Evolutionary conservation across 768 basidiomycete species (phyloP).

Genomic region (Phaffia tasmanica): DNA sequence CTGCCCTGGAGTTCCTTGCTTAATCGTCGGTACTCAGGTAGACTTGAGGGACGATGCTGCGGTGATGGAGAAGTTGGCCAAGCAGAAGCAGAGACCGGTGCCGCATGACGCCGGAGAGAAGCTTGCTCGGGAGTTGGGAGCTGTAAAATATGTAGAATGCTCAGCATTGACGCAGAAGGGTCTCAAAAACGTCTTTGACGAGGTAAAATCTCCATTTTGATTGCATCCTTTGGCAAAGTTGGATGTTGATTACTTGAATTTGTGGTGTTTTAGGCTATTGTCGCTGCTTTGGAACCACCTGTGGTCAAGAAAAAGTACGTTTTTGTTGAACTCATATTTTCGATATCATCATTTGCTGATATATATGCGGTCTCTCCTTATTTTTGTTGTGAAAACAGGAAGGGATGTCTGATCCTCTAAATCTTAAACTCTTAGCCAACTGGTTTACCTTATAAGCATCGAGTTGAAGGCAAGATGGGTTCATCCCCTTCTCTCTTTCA

Average conservation of each 20-base stretch:
- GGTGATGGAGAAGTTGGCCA: slow-evolving; percentile 85
- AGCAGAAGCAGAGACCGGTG: slow-evolving; percentile 94
- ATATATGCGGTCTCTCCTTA: neutral
- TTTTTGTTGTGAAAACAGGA: slow-evolving; percentile 6
- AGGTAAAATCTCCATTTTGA: slow-evolving; percentile 50
- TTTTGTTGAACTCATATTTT: neutral
- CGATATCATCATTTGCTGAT: neutral
- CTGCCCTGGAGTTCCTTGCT: slow-evolving; percentile 96
- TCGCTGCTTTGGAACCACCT: slow-evolving; percentile 95
- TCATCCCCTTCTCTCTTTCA: neutral
- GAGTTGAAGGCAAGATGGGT: no score
- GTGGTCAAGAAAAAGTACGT: slow-evolving; percentile 60
- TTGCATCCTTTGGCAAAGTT: neutral
- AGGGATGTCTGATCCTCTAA: slow-evolving; percentile 23
- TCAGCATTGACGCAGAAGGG: slow-evolving; percentile 99
- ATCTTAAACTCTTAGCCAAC: no score
- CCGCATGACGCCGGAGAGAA: slow-evolving; percentile 77
- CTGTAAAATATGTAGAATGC: slow-evolving; percentile 98
- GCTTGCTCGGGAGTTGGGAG: slow-evolving; percentile 92
- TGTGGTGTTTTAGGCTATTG: slow-evolving; percentile 63
- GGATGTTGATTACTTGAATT: neutral
- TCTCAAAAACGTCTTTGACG: slow-evolving; percentile 99
- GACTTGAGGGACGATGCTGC: slow-evolving; percentile 88
- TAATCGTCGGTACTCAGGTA: slow-evolving; percentile 97
- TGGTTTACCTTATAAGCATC: no score